Percentiles rank a stretch among this genome's conserved stretches.
Conservation (phyloP, 164 flowering plant species). For the Aristolochia fimbriata region DNA sequence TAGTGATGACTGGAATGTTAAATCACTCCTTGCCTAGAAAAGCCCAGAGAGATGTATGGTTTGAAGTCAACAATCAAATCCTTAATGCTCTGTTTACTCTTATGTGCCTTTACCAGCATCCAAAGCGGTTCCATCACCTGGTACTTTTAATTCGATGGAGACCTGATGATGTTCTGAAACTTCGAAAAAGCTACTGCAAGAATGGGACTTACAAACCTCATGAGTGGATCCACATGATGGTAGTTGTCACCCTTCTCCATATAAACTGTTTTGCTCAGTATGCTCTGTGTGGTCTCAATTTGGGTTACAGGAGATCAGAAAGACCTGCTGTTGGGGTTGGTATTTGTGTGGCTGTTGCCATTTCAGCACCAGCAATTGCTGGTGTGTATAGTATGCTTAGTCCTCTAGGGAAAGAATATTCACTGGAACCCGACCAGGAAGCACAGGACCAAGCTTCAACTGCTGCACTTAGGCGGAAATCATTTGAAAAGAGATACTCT, state of each 20-base stretch:
- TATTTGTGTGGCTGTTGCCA: conserved; percentile 59
- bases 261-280: conserved; percentile 84
- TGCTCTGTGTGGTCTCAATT: conserved; percentile 71
- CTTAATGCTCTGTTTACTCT: conserved; percentile 90
- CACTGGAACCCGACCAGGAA: conserved; percentile 46
- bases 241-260: conserved; percentile 65
- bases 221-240: conserved; percentile 92
- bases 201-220: conserved; percentile 82
- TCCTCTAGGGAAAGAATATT: conserved; percentile 82
- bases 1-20: conserved; percentile 88
- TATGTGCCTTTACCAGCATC: conserved; percentile 89
- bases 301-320: conserved; percentile 72
- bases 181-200: conserved; percentile 77
- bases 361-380: conserved; percentile 77
- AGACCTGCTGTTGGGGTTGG: conserved; percentile 86
- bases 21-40: conserved; percentile 46
- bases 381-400: conserved; percentile 63
- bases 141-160: conserved; percentile 68
- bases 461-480: conserved; percentile 15
- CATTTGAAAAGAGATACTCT: conserved; percentile 59
- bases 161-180: conserved; percentile 48
- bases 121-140: conserved; percentile 69
- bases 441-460: conserved; percentile 22
- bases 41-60: conserved; percentile 68
- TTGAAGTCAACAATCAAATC: conserved; percentile 90